Evolutionary conservation across 352 stramenopile species (phyloP), one percentile per base, ranked within the genome.

Genomic region (Phytophthora niederhauseri): DNA sequence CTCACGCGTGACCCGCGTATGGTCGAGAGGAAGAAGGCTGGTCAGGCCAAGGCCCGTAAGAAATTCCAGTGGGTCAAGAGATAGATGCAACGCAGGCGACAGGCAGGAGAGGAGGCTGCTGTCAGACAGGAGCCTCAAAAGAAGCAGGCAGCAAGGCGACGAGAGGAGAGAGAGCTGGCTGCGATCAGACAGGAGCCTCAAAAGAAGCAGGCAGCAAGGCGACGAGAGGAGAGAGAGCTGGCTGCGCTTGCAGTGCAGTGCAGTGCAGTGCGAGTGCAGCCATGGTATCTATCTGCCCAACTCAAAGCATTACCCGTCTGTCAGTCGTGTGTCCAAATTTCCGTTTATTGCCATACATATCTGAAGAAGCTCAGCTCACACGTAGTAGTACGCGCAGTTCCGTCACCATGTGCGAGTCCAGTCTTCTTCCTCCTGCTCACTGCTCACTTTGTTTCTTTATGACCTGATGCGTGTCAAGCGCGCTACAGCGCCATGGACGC

Each of bases 21-120:
- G 82, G 97, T 99, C 54, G 97, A 99, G 84, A 83, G 94, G 64
- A 99, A 99, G 87, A 99, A 99, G 79, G 62, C 96, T 36, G 97
- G 97, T 66, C 92, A 95, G 72, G 81, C 91, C 34, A 99, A 99
- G 85, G 97, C 97, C 6, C 91, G 97, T 69, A 99, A 99, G 90
- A 94, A 95, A 76, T 97, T 97, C 75, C 97, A 99, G 84, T 99
- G 97, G 97, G 95, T 98, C 73, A 98, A 98, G 85, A 96, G 97
- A 94, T 99, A 97, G 80, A 89, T 72, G 68, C 50, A 61, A 48
- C 22, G 55, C 46, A 36, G 43, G 31, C n/a, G n/a, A n/a, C 31
- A 70, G 48, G 31, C 31, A 70, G 48, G 46, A 69, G 55, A 65
- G 49, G 34, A 51, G 57, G 55, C 52, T 66, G 12, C 48, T 72